Evolutionary conservation across 257 asterid species (phyloP).

Genomic region (Sherardia arvensis): DNA sequence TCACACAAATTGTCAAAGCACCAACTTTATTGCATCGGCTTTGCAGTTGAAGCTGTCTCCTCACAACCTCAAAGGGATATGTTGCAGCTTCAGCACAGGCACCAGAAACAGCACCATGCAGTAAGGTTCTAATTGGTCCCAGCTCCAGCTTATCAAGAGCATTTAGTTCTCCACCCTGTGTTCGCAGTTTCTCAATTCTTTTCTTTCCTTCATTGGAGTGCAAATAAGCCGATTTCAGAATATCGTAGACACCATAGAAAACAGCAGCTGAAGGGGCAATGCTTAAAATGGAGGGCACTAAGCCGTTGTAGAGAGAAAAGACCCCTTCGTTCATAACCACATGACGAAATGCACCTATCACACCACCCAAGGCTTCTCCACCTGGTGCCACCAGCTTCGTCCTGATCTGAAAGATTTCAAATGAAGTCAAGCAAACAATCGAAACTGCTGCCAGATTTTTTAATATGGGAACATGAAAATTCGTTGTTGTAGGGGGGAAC

Average conservation of each 20-base stretch:
- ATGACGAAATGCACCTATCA: constrained; percentile 80
- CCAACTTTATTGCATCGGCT: constrained; percentile 64
- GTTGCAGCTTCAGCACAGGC: constrained; percentile 98
- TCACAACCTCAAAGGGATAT: constrained; percentile 90
- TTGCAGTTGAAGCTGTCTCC: constrained; percentile 91
- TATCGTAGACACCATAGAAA: constrained; percentile 87
- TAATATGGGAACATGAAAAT: neutral
- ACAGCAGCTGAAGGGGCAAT: constrained; percentile 99
- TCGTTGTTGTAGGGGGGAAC: neutral
- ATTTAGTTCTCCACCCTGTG: constrained; percentile 51
- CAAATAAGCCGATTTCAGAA: constrained; percentile 72
- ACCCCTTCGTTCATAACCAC: constrained; percentile 83
- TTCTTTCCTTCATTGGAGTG: constrained; percentile 75
- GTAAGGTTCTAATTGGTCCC: constrained; percentile 81
- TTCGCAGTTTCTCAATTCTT: constrained; percentile 58
- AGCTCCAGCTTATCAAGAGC: constrained; percentile 85
- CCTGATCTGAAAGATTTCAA: constrained; percentile 57
- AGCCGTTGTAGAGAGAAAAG: constrained; percentile 89
- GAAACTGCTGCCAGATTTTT: neutral
- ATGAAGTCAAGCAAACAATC: constrained; percentile 4
- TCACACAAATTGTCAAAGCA: constrained; percentile 54
- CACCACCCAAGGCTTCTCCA: constrained; percentile 89
- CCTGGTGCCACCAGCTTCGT: constrained; percentile 94
- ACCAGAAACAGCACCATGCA: constrained; percentile 94
- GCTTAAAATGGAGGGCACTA: constrained; percentile 82